Conservation (phyloP, 768 basidiomycete genomes). For the Nevesoporus exiguus region DNA sequence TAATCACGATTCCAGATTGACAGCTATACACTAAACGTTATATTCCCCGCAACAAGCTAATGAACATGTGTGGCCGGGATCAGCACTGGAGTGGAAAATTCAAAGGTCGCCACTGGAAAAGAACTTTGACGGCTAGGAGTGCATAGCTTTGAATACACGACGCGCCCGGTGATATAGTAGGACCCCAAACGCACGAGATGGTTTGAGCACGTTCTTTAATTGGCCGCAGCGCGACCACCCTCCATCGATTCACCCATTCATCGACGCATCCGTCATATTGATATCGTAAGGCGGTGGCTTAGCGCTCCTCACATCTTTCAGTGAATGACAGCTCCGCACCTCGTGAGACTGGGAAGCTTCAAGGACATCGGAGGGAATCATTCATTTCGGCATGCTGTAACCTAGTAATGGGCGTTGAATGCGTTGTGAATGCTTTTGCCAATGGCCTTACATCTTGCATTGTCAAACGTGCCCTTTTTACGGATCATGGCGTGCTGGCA, state of each 20-base stretch:
- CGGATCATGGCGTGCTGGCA: constrained; percentile 6
- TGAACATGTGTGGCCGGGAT: constrained; percentile 17
- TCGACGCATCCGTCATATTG: constrained; percentile 1
- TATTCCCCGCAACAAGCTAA: constrained; percentile 25
- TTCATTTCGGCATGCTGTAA: constrained; percentile 11
- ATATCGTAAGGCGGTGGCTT: constrained; percentile 10
- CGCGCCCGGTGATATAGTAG: not conserved
- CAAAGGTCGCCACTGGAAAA: not conserved
- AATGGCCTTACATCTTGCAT: not conserved
- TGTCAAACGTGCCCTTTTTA: not conserved
- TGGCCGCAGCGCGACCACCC: constrained; percentile 8
- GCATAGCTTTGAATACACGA: not conserved
- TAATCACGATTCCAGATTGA: constrained; percentile 18
- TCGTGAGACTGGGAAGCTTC: constrained; percentile 10
- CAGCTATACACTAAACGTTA: constrained; percentile 15
- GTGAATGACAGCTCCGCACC: not conserved
- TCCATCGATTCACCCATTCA: not conserved
- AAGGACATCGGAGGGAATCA: constrained; percentile 7
- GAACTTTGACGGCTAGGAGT: not conserved
- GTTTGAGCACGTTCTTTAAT: constrained; percentile 6
- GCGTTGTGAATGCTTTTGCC: constrained; percentile 3
- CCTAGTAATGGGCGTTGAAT: not conserved
- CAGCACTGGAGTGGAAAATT: constrained; percentile 2
- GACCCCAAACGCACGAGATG: constrained; percentile 1
- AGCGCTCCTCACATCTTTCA: constrained; percentile 1